Base-by-base conservation (phyloP, 1,139 yeast genomes). In the Hyphopichia pseudoburtonii region DNA sequence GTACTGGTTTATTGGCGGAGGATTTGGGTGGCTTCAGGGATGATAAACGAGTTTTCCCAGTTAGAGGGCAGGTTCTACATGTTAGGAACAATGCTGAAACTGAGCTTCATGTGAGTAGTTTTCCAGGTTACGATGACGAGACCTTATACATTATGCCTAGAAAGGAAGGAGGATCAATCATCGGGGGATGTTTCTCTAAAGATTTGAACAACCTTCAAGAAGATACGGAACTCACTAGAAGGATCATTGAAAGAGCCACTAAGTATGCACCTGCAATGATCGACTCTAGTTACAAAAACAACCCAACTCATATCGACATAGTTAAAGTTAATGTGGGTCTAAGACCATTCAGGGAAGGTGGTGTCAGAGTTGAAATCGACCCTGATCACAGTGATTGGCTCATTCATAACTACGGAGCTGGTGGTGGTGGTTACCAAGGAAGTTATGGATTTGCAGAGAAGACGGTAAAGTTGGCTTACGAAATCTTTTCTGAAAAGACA, bases 361-460 rank as follows among this genome's bases (percentile, higher is more conserved):
- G 79, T 2, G 64, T 65, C 0, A 51, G 79, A 29, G 62, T 74
- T 8, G 80, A 73, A 43, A 30, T 40, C 4, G 79, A 53, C 21
- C 44, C 40, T 5, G 44, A 52, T 8, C 48, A 57, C 23, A 12
- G 21, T 17, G 39, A 43, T 1, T 68, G 72, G 65, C 54, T 75
- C 28, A 54, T 75, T 21, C 80, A 76, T 47, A 69, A 66, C 46
- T 76, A 75, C 45, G 80, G 80, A 4, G 70, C 73, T 17, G 80
- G 78, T 5, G 78, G 76, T 7, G 77, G 78, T 7, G 80, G 81
- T 1, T 76, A 69, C 53, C 81, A 76, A 47, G 69, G 74, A 7
- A 69, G 76, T 41, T 70, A 60, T 42, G 78, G 78, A 2, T 56
- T 65, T 39, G 59, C 66, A 25, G 45, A 39, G 10, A 47, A 54